phyloP scores from a whole-genome alignment of 352 stramenopile genomes.

The Poterioochromonas sp. region DNA sequence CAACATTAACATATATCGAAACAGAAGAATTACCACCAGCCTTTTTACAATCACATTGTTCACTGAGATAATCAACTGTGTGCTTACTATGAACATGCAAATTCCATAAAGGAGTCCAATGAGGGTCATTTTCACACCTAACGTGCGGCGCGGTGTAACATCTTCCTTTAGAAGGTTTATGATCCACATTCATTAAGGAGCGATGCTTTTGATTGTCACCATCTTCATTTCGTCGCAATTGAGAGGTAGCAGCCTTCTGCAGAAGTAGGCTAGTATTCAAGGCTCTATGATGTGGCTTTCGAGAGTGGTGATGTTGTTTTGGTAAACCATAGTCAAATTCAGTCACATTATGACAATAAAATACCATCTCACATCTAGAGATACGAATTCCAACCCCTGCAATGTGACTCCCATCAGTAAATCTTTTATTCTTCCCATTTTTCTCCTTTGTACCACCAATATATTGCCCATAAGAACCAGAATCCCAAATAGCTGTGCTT shows the following conservation, averaged over 20 bases:
- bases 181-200: neutral
- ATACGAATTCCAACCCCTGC: neutral
- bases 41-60: neutral
- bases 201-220: neutral
- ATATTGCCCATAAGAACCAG: neutral
- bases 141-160: neutral
- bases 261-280: no score
- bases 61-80: neutral
- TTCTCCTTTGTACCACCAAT: constrained; percentile 1
- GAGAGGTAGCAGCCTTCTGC: neutral
- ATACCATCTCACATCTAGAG: neutral
- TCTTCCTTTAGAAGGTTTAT: neutral
- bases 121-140: neutral
- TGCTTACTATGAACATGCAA: constrained; percentile 28
- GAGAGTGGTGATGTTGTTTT: no score
- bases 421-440: neutral
- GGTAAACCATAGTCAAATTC: neutral
- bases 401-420: constrained; percentile 18
- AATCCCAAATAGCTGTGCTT: constrained; percentile 10
- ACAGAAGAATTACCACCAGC: no score
- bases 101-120: constrained; percentile 12
- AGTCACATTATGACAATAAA: neutral
- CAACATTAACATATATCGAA: no score
- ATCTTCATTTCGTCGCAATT: no score
- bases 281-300: no score